These are phyloP conservation scores for Pichia nakasei DNA, from an alignment of 805 yeast species.

Conservation along the genomic window DNA sequence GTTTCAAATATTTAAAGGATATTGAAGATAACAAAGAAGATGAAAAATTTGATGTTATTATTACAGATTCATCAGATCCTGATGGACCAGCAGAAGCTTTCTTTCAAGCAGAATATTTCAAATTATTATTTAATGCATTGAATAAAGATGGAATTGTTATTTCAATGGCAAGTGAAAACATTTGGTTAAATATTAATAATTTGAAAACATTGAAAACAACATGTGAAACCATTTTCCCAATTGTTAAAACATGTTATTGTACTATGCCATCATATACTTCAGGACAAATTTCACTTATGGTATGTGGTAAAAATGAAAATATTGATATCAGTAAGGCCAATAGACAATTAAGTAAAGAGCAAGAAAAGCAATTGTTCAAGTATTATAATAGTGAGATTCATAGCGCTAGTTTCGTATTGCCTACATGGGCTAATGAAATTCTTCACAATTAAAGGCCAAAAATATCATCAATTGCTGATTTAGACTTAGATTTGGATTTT, in stretches of 20 bases:
- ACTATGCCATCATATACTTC: conserved; percentile 85
- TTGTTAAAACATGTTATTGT: conserved; percentile 62
- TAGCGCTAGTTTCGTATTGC: conserved; percentile 64
- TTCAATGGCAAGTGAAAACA: conserved; percentile 76
- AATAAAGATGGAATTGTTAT: conserved; percentile 52
- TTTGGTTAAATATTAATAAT: conserved; percentile 60
- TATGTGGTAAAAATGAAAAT: conserved; percentile 50
- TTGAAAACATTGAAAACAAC: conserved; percentile 38
- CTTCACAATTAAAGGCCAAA: conserved; percentile 13
- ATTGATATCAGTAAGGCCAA: conserved; percentile 42
- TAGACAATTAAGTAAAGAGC: conserved; percentile 34
- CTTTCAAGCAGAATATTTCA: conserved; percentile 70
- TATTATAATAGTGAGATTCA: conserved; percentile 66
- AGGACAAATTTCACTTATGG: conserved; percentile 75
- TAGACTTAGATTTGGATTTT: not conserved
- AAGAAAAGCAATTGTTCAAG: conserved; percentile 42
- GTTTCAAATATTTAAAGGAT: conserved; percentile 62
- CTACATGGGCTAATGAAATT: conserved; percentile 56
- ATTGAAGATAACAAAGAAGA: conserved; percentile 27
- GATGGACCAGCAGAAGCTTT: conserved; percentile 90
- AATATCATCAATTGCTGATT: conserved; percentile 5
- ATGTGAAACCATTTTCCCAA: conserved; percentile 48
- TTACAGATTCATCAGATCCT: conserved; percentile 90
- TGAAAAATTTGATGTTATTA: conserved; percentile 67
- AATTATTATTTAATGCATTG: conserved; percentile 55